Evolutionary conservation across 306 rosid species (phyloP), one percentile per base, ranked within the genome.

Genomic region (Cucumis cinereus): DNA sequence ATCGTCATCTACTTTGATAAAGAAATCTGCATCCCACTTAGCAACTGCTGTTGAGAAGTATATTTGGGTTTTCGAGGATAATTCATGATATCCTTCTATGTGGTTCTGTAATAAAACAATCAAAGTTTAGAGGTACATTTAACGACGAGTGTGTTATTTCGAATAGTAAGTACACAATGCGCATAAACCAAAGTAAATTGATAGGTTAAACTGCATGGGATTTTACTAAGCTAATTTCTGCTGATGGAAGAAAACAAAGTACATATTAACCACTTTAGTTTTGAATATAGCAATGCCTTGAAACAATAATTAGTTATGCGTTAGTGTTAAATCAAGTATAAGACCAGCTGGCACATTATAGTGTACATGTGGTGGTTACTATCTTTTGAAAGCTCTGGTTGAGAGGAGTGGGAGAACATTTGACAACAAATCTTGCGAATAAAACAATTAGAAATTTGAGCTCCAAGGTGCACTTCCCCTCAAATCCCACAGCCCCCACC

Each of bases 21-120:
- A 87, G 81, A 87, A 87, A 79, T 87, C 88, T 56, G 90, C 90
- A 82, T 87, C 90, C 90, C 90, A 87, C 75, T 79, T 87, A 40
- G 80, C 80, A 77, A 84, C 90, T 61, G 88, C 88, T 14, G 88
- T 64, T 36, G 90, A 77, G 77, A 87, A 87, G 72, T 84, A 87
- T 61, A 75, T 74, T 70, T 87, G 87, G 59, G 90, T 87, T 79
- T 87, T 87, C 9, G 91, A 81, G 33, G 91, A 87, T 71, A 87
- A 78, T 79, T 87, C 91, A 24, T 81, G 89, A 74, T 87, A 87
- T 43, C 91, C 91, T 80, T 87, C 91, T 14, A 87, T 70, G 77
- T 87, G 91, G 57, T 85, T 85, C 91, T 87, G 90, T 74, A 74
- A 43, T 77, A 54, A 73, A 52, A 61, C 24, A 81, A 52, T 24